Evolutionary conservation across 225 moss, liverwort and hornwort genomes (phyloP), one percentile per base, ranked within the genome.

Genomic region (Physcomitrium patens): DNA sequence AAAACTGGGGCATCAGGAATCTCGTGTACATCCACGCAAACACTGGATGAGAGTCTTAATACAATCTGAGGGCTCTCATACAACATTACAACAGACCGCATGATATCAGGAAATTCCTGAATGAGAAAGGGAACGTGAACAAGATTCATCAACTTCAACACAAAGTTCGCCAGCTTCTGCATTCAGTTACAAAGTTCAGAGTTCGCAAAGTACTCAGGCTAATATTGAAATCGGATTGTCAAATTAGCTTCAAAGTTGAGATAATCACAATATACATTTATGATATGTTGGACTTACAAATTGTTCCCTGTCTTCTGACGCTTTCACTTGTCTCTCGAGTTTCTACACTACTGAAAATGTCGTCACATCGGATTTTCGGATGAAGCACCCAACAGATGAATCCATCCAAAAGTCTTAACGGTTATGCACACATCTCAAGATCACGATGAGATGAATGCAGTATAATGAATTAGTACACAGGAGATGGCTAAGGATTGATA

Each of bases 211-310:
- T 61, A 68, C 61, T 54, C 17, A 28, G 26, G 48, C 77, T 70
- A 59, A 83, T 57, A 80, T 56, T 3, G 57, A 54, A 75, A 47
- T 63, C 9, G 51, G 60, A 50, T 53, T 26, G 71, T 67, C 64
- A 63, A 22, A 68, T 63, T 69, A 17, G 60, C 60, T 68, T 79
- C 76, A 73, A 24, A 67, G 71, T 68, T 54, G 71, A 48, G 60
- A 70, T 77, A 74, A 69, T 69, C 51, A 77, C 74, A 84, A 77
- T 84, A 65, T 87, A 84, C 82, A 87, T 71, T 61, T 78, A 52
- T 67, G 48, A 46, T 76, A 79, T 44, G 68, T 24, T 24, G 44
- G 65, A 61, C 50, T 68, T 62, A 41, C 12, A 65, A 49, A 52
- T 63, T 52, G 49, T 73, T 45, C 58, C 64, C 63, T 77, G n/a